These are phyloP conservation scores for Pneumocystis murina DNA, from an alignment of 1,139 yeast species.

Conservation along the genomic window DNA sequence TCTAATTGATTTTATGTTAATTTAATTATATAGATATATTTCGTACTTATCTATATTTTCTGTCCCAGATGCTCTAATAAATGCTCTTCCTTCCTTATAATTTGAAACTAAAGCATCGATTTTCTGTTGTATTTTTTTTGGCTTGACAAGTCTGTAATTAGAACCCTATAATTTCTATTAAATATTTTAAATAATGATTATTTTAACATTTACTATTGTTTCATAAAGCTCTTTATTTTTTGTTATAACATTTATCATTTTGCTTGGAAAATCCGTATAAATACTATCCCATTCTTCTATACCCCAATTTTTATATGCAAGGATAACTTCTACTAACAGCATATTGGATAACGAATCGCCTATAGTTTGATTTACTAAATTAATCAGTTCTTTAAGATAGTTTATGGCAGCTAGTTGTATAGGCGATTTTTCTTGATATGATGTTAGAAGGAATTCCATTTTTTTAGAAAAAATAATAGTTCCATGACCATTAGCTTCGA, in stretches of 20 bases:
- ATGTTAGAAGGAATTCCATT: constrained; percentile 30
- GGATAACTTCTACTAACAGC: constrained; percentile 55
- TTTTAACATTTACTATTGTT: constrained; percentile 44
- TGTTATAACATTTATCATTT: constrained; percentile 65
- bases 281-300: constrained; percentile 64
- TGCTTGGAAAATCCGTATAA: constrained; percentile 77
- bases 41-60: constrained; percentile 63
- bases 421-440: constrained; percentile 23
- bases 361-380: constrained; percentile 82
- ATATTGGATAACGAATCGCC: constrained; percentile 94
- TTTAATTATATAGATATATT: neutral
- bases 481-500: constrained; percentile 99
- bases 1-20: constrained; percentile 25
- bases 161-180: constrained; percentile 28
- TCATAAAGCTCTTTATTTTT: constrained; percentile 64
- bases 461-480: constrained; percentile 68
- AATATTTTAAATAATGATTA: neutral
- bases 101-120: constrained; percentile 53
- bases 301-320: constrained; percentile 39
- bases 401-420: constrained; percentile 33
- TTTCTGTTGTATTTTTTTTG: constrained; percentile 57
- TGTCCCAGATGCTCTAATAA: constrained; percentile 95
- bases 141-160: constrained; percentile 64
- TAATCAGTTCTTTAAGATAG: constrained; percentile 42
- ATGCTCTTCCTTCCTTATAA: constrained; percentile 58